Evolutionary conservation across 208 protist genomes (phyloP).

Genomic region (Trypanosoma platydactyli): DNA sequence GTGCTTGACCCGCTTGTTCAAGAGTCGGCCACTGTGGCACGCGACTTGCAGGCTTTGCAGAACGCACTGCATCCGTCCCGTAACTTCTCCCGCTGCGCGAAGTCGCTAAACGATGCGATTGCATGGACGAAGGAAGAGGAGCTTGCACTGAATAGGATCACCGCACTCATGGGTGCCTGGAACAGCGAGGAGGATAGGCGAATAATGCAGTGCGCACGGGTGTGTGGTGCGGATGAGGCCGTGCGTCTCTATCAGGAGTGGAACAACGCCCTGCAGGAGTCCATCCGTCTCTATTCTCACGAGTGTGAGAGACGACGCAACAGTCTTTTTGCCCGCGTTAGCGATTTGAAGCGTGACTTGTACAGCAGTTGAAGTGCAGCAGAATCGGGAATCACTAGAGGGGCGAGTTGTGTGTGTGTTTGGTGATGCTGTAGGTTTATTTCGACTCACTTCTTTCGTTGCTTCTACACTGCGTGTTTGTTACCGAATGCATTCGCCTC

Average conservation of each 20-base stretch:
- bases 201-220: background rate
- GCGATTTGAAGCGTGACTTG: conserved; percentile 1
- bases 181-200: conserved; percentile 5
- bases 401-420: too few relatives aligned
- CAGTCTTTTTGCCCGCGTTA: background rate
- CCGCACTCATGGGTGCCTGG: background rate
- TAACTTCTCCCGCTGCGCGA: background rate
- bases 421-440: too few relatives aligned
- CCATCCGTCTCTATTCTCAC: background rate
- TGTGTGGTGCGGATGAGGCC: background rate
- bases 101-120: background rate
- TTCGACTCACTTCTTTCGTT: too few relatives aligned
- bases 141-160: background rate
- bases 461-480: too few relatives aligned
- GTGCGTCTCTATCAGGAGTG: conserved; percentile 20
- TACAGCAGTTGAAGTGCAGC: too few relatives aligned
- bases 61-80: background rate
- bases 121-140: conserved; percentile 12
- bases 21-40: background rate
- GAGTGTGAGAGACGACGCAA: background rate
- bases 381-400: too few relatives aligned
- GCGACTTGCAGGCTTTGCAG: background rate
- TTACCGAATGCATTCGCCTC: too few relatives aligned
- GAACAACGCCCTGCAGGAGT: conserved; percentile 5
- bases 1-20: conserved; percentile 1